Conservation (phyloP, 352 stramenopile species). For the Globisporangium spiculum region DNA sequence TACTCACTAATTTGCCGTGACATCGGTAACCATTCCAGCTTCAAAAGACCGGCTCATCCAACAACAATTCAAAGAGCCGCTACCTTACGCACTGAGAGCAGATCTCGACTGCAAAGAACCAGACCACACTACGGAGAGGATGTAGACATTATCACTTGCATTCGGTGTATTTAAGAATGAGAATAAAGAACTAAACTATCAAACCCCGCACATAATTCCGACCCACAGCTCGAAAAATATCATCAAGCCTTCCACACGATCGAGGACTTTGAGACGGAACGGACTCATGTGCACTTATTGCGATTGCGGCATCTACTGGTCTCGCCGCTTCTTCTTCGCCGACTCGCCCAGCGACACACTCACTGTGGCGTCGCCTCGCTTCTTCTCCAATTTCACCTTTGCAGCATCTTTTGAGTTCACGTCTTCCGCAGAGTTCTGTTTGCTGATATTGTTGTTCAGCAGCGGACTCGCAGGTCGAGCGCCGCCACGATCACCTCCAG, state of each 20-base stretch:
- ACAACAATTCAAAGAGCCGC: constrained; percentile 43
- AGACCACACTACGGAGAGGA: not conserved
- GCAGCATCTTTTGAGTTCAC: constrained; percentile 15
- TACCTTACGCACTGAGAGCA: constrained; percentile 60
- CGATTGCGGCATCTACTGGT: constrained; percentile 29
- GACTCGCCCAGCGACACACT: constrained; percentile 20
- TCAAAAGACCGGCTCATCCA: constrained; percentile 52
- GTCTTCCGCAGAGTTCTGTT: constrained; percentile 12
- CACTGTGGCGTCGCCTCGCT: constrained; percentile 23
- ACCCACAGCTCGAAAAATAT: not conserved
- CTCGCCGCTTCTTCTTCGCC: constrained; percentile 55
- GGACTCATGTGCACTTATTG: not conserved
- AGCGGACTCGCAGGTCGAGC: constrained; percentile 3
- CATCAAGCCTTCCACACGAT: not conserved
- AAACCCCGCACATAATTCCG: not conserved
- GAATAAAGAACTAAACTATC: constrained; percentile 1
- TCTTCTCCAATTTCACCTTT: constrained; percentile 32
- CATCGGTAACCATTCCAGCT: constrained; percentile 31
- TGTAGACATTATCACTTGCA: constrained; percentile 1
- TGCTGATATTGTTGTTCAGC: constrained; percentile 7
- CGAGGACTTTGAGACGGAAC: not conserved
- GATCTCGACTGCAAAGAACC: not conserved
- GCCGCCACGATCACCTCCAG: not conserved
- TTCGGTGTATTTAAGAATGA: constrained; percentile 9
- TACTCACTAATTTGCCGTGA: not conserved